A percentile compares a stretch with the other conserved stretches of the same genome.
Evolutionary conservation across 108 stramenopile genomes (phyloP).

Genomic region (Craspedostauros australis): DNA sequence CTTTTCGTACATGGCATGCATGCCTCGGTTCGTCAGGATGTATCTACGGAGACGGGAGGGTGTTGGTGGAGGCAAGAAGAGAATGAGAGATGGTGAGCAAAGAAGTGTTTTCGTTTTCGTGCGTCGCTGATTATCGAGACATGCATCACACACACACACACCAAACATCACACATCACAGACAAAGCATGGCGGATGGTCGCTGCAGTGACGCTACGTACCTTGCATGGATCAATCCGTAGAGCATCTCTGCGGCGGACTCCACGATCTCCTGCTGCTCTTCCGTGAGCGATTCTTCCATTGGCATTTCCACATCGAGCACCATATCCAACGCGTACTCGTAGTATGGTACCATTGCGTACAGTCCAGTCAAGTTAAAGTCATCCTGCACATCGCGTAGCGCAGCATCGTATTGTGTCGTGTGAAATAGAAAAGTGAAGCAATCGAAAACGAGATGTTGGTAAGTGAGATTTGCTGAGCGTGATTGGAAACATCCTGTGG

Average conservation of each 20-base stretch:
- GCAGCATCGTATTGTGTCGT: too few species aligned
- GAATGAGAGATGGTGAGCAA: neutral
- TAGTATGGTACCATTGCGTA: constrained; percentile 93
- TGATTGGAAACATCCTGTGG: too few species aligned
- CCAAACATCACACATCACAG: neutral
- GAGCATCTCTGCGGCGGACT: constrained; percentile 96
- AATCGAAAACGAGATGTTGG: too few species aligned
- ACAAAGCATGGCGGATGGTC: too few species aligned
- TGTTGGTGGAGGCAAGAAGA: neutral
- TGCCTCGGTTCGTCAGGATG: constrained; percentile 96
- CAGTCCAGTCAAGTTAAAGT: constrained; percentile 98
- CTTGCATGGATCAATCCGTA: constrained; percentile 99
- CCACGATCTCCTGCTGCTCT: constrained; percentile 99
- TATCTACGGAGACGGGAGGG: constrained; percentile 34
- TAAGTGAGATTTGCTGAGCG: too few species aligned
- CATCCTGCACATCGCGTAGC: constrained; percentile 93
- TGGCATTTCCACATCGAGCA: constrained; percentile 95
- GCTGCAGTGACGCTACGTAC: constrained; percentile 29
- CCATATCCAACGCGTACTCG: constrained; percentile 98
- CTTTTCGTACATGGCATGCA: constrained; percentile 96
- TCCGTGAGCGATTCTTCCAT: constrained; percentile 85
- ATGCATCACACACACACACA: neutral
- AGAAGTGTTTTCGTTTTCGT: neutral
- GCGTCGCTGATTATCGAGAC: neutral
- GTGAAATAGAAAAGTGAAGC: too few species aligned